These are phyloP conservation scores for Tolypocladium cylindrosporum DNA, from an alignment of 2,329 filamentous ascomycete genomes.

Conservation along the genomic window DNA sequence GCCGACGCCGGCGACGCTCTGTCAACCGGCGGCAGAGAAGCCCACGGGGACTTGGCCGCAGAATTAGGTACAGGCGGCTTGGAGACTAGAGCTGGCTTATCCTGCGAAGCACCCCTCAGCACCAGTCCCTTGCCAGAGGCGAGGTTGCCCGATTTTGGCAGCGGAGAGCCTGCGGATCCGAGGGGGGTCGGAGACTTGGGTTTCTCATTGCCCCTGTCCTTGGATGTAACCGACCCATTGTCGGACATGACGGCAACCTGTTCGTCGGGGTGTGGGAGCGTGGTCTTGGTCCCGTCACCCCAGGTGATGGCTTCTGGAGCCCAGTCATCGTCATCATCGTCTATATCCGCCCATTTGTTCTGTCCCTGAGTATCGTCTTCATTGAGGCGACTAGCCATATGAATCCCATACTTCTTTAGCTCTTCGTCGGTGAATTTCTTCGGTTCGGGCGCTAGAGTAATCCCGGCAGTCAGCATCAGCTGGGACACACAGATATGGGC, in stretches of 20 bases:
- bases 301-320: slow-evolving; percentile 76
- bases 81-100: slow-evolving; percentile 63
- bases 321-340: slow-evolving; percentile 84
- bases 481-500: background rate
- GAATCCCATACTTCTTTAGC: slow-evolving; percentile 77
- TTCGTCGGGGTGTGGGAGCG: slow-evolving; percentile 55
- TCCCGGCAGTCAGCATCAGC: slow-evolving; percentile 9
- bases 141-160: slow-evolving; percentile 34
- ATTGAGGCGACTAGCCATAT: slow-evolving; percentile 69
- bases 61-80: slow-evolving; percentile 59
- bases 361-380: slow-evolving; percentile 66
- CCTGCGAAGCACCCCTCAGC: slow-evolving; percentile 52
- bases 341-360: slow-evolving; percentile 82
- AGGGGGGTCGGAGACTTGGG: slow-evolving; percentile 32
- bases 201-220: slow-evolving; percentile 25
- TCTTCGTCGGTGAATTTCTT: slow-evolving; percentile 84
- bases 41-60: slow-evolving; percentile 87
- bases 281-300: slow-evolving; percentile 81
- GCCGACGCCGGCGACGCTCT: slow-evolving; percentile 61
- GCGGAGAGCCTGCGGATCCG: slow-evolving; percentile 24
- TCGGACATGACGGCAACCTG: slow-evolving; percentile 17
- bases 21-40: slow-evolving; percentile 73
- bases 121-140: slow-evolving; percentile 51
- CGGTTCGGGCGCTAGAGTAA: slow-evolving; percentile 56
- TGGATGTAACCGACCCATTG: slow-evolving; percentile 12